phyloP scores from a whole-genome alignment of 192 early-diverging fungal genomes.

The Linnemannia elongata region DNA sequence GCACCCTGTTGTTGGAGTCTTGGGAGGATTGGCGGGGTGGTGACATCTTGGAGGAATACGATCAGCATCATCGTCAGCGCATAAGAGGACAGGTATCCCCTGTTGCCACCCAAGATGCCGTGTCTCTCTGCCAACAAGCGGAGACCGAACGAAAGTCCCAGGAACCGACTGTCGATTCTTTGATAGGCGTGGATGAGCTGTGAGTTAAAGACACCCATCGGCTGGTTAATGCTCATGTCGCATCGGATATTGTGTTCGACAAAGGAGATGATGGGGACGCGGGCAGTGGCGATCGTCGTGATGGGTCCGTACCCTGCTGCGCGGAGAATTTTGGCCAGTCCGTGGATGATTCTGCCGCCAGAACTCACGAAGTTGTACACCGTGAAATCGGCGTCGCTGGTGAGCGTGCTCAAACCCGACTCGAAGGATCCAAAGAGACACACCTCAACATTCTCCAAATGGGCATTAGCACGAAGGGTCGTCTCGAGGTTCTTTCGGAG shows the following conservation, averaged over 20 bases:
- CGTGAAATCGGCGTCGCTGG: conserved; percentile 15
- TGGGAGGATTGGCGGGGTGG: conserved; percentile 5
- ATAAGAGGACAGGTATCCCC: not conserved
- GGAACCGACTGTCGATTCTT: conserved; percentile 17
- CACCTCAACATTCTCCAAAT: not conserved
- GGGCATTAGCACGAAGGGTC: not conserved
- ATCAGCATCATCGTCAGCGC: conserved; percentile 17
- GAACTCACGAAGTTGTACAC: not conserved
- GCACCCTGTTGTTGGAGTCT: conserved; percentile 1
- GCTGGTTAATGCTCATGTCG: conserved; percentile 14
- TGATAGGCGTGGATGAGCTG: conserved; percentile 16
- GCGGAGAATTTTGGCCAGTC: not conserved
- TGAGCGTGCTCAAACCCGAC: not conserved
- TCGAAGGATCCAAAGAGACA: conserved; percentile 8
- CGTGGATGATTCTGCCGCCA: not conserved
- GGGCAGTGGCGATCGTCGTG: not conserved
- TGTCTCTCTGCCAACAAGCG: not conserved
- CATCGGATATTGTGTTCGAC: not conserved
- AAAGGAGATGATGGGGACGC: conserved; percentile 18
- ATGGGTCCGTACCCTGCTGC: not conserved
- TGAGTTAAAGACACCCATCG: not conserved
- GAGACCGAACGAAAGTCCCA: not conserved
- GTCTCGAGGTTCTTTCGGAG: not conserved
- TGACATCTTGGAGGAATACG: conserved; percentile 2
- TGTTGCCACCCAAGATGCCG: not conserved